A percentile compares a stretch with the other conserved stretches of the same genome.
Conservation (phyloP, 345 rosid genomes). For the Rhodamnia rubescens region DNA sequence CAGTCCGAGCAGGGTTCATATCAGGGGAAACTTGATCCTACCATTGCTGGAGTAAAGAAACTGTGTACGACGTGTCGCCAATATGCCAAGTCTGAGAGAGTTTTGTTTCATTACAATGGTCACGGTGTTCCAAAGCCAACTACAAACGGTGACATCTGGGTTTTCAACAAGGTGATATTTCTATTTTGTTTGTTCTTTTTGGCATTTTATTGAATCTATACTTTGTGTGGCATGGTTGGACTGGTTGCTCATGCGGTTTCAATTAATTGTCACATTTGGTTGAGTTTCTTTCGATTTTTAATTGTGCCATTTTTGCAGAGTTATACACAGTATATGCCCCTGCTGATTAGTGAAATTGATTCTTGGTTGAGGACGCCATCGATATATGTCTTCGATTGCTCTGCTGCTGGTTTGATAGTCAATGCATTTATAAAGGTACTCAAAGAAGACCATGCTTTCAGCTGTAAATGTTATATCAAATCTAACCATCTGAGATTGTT, state of each 20-base stretch:
- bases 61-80: conserved; percentile 79
- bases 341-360: conserved; percentile 90
- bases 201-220: background rate
- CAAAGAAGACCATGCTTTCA: background rate
- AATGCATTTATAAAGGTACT: conserved; percentile 84
- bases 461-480: background rate
- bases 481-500: background rate
- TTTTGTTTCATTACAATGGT: conserved; percentile 95
- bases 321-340: conserved; percentile 94
- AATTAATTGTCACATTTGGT: background rate
- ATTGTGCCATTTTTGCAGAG: conserved; percentile 33
- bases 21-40: conserved; percentile 85
- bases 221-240: background rate
- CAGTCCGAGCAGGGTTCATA: conserved; percentile 59
- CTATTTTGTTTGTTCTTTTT: background rate
- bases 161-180: conserved; percentile 76
- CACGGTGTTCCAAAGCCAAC: conserved; percentile 99
- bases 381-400: conserved; percentile 95
- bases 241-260: background rate
- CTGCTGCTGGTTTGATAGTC: conserved; percentile 97
- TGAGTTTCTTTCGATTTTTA: background rate
- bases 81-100: conserved; percentile 90
- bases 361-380: conserved; percentile 97
- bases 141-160: conserved; percentile 96
- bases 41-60: conserved; percentile 85